Percentiles rank a stretch among this genome's conserved stretches.
phyloP scores from a whole-genome alignment of 2,329 filamentous ascomycete genomes.

The Nigrospora osmanthi region DNA sequence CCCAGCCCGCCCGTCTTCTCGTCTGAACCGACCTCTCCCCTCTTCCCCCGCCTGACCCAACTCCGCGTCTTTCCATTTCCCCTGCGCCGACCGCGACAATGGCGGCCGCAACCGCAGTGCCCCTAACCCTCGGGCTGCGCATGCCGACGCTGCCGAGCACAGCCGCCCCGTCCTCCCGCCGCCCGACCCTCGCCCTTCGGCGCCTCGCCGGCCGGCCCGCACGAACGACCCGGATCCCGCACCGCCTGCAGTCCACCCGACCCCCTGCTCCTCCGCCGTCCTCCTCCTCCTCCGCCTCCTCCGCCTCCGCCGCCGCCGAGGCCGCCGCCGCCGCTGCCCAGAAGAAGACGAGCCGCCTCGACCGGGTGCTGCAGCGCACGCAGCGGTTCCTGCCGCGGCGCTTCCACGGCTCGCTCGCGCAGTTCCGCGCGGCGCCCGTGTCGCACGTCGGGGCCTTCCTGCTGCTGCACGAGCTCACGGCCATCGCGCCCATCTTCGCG shows the following conservation, averaged over 20 bases:
- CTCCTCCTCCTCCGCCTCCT: background rate
- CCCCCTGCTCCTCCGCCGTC: background rate
- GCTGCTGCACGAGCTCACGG: constrained; percentile 86
- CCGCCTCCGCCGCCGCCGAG: background rate
- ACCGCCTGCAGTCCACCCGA: background rate
- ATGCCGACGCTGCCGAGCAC: background rate
- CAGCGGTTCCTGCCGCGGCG: constrained; percentile 47
- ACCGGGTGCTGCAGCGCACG: constrained; percentile 36
- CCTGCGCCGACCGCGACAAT: background rate
- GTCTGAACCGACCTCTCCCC: no score
- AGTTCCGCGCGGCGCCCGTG: constrained; percentile 67
- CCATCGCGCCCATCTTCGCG: constrained; percentile 69
- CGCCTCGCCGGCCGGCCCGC: background rate
- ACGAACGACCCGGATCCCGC: background rate
- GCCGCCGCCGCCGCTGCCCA: constrained; percentile 3
- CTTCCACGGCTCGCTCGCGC: constrained; percentile 60
- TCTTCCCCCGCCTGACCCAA: no score
- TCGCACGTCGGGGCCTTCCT: constrained; percentile 83
- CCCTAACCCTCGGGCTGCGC: background rate
- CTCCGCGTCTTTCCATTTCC: no score
- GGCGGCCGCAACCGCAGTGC: background rate
- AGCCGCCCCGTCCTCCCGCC: background rate
- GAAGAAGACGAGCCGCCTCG: constrained; percentile 24
- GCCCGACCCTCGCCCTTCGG: background rate
- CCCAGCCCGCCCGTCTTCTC: no score